phyloP scores from a whole-genome alignment of 306 rosid species.

The Morella rubra region DNA sequence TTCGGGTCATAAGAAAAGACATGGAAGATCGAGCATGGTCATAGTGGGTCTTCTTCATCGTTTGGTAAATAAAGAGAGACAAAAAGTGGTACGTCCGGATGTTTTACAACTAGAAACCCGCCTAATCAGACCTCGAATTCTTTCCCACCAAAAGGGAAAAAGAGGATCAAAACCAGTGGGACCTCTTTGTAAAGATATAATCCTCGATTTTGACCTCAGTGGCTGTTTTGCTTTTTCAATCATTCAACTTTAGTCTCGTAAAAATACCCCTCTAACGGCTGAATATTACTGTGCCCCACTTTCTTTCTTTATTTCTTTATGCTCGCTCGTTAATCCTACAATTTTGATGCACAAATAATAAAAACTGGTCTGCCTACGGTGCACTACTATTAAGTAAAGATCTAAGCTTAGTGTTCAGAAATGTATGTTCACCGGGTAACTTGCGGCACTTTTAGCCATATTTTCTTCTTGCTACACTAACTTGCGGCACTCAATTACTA shows the following conservation, averaged over 20 bases:
- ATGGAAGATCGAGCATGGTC: slow-evolving; percentile 10
- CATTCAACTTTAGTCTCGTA: slow-evolving; percentile 28
- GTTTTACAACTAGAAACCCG: slow-evolving; percentile 25
- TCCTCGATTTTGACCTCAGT: slow-evolving; percentile 28
- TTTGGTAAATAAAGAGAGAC: slow-evolving; percentile 15
- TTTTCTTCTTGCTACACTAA: background rate
- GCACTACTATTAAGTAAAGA: background rate
- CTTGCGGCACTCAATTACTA: too few relatives aligned
- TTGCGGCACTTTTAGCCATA: background rate
- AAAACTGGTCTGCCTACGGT: background rate
- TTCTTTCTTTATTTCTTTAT: background rate
- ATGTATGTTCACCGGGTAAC: background rate
- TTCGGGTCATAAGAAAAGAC: background rate
- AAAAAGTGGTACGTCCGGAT: background rate
- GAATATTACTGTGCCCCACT: slow-evolving; percentile 8
- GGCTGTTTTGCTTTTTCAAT: slow-evolving; percentile 38
- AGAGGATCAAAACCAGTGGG: slow-evolving; percentile 25
- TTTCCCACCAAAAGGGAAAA: slow-evolving; percentile 26
- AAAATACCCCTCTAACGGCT: slow-evolving; percentile 27
- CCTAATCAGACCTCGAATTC: slow-evolving; percentile 28
- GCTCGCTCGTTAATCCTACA: background rate
- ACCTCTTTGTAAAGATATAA: slow-evolving; percentile 33
- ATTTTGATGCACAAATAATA: background rate
- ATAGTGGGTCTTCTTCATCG: slow-evolving; percentile 15
- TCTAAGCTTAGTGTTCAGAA: background rate